Evolutionary conservation across 257 asterid species (phyloP).

Genomic region (Fraxinus pennsylvanica): DNA sequence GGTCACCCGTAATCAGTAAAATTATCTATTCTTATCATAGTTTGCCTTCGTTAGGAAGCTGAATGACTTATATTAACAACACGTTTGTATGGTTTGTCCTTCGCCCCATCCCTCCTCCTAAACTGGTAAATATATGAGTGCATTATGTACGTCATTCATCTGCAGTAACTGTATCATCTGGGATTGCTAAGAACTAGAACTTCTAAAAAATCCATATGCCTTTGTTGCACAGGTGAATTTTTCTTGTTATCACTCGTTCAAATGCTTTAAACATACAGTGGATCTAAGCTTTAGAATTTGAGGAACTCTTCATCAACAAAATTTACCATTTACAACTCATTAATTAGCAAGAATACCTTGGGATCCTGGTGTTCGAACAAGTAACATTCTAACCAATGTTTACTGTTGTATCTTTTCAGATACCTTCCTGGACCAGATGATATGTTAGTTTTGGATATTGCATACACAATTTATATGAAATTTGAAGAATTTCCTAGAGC

Average conservation of each 20-base stretch:
- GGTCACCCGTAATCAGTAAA: background rate
- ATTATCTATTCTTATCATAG: background rate
- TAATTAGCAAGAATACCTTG: background rate
- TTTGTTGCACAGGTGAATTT: background rate
- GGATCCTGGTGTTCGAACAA: background rate
- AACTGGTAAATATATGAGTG: background rate
- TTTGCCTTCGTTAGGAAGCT: background rate
- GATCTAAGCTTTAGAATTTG: background rate
- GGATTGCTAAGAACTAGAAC: background rate
- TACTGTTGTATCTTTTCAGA: constrained; percentile 38
- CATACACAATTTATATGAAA: constrained; percentile 74
- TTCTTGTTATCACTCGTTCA: no score
- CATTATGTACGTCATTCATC: background rate
- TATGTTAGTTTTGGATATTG: constrained; percentile 73
- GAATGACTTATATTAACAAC: background rate
- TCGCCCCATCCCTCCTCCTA: background rate
- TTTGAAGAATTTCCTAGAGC: constrained; percentile 83
- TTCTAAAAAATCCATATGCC: background rate
- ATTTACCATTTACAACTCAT: background rate
- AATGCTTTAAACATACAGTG: background rate
- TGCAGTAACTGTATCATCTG: background rate
- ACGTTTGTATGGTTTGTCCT: no score
- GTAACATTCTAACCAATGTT: constrained; percentile 16
- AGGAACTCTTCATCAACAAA: background rate
- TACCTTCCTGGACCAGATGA: constrained; percentile 97